These are phyloP conservation scores for Nannochloris sp. DNA, from an alignment of 139 green algal genomes.

Conservation along the genomic window DNA sequence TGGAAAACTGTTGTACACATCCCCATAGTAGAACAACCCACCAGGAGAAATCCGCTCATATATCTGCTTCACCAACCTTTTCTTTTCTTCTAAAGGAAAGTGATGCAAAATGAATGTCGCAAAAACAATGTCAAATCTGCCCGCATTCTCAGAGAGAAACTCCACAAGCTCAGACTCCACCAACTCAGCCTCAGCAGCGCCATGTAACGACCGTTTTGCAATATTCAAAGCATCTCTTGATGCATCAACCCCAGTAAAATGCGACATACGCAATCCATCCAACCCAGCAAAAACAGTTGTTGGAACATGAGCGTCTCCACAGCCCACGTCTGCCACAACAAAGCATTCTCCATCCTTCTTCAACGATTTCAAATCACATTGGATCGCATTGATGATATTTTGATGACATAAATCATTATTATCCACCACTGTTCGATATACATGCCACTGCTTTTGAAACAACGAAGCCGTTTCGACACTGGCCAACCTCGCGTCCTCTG, in stretches of 20 bases:
- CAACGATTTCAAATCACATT: neutral
- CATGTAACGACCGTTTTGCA: neutral
- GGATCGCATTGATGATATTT: neutral
- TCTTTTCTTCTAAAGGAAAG: neutral
- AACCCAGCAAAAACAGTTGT: neutral
- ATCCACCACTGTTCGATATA: slow-evolving; percentile 8
- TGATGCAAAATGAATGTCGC: slow-evolving; percentile 4
- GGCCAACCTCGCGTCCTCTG: too few relatives aligned
- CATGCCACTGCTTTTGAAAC: slow-evolving; percentile 3
- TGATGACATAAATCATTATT: slow-evolving; percentile 3
- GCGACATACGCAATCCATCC: neutral
- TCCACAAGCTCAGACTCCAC: neutral
- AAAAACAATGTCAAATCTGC: slow-evolving; percentile 8
- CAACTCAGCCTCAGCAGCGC: neutral
- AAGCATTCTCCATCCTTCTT: too few relatives aligned
- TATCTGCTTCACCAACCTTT: neutral
- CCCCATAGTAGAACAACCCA: neutral
- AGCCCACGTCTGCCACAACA: neutral
- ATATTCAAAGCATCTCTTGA: neutral
- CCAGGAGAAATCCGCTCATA: neutral
- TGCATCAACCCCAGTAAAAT: slow-evolving; percentile 6
- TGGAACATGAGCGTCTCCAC: slow-evolving; percentile 1
- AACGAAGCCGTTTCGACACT: neutral
- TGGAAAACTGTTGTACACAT: slow-evolving; percentile 5
- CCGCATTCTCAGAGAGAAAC: neutral